Evolutionary conservation across 2,329 filamentous ascomycete genomes (phyloP), one percentile per base, ranked within the genome.

Genomic region (Fusarium sp.): DNA sequence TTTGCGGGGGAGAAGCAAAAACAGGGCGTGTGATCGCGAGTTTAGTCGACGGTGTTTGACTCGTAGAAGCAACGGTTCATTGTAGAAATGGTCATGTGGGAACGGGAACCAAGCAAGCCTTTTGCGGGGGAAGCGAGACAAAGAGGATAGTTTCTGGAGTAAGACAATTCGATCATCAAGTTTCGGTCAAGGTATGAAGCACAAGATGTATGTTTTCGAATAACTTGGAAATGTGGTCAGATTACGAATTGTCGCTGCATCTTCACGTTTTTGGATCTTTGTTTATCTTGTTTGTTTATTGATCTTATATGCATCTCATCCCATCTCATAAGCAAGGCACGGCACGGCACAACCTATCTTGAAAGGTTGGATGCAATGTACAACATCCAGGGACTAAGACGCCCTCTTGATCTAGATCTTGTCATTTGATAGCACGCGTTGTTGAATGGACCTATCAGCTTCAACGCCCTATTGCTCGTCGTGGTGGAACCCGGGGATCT

Each of bases 381-480:
- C 47, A 56, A 47, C 25, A 51, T 51, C 42, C 9, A 40, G 21
- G 32, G 21, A 40, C 63, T 66, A 66, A 55, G 61, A 66, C 63
- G 63, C 63, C 63, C 63, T 66, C 63, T 61, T 47, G 41, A 55
- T 54, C 67, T 47, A 58, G 55, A 68, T 68, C 63, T 65, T 71
- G 68, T 71, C 68, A 64, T 71, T 68, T 68, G 53, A 47, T 55
- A 69, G 40, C 58, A 70, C 42, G 67, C 30, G 64, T 55, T 54
- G 67, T 48, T 55, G 51, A 13, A 42, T 23, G 46, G 54, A 27
- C 68, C 68, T 70, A 70, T 70, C 68, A 70, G 68, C 47, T 54
- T 68, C 67, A 71, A 40, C 68, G 68, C 68, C 68, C 68, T 70
- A 70, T 70, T 70, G 68, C 68, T 70, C 63, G 68, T 70, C 68